Base-by-base conservation (phyloP, 78 protist genomes). In the Acrasis kona region DNA sequence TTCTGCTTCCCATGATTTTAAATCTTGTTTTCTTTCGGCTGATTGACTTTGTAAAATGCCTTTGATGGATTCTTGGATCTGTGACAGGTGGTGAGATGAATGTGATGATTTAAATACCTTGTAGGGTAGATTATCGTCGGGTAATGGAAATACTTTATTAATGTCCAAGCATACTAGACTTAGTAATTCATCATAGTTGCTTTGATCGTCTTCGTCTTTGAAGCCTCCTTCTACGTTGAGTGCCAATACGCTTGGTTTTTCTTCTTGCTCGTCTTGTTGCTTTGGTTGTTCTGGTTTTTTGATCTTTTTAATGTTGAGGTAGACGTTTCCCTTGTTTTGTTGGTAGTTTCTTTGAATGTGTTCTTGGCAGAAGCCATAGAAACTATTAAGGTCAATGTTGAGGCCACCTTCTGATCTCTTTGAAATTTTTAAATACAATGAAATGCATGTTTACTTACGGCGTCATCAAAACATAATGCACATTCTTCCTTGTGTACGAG, bases 401-500 rank as follows among this genome's bases (percentile, higher is more conserved):
- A 91, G 75, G 10, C 96, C 96, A 19, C 65, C 83, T 40, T 65
- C 40, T 31, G 6, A 40, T 41, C 81, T 88, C 87, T 86, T 65
- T 35, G 5, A 5, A 3, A 68, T 28, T 9, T 8, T 29, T 39
- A 50, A 41, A 5, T 38, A 70, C 79, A 28, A 8, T 27, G 65
- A 66, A 5, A 71, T 2, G 3, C 5, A 29, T 1, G 9, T 2
- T 12, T 38, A 74, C n/a, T 32, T 67, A 81, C 83, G 3, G 67
- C 57, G 35, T 82, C 78, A 39, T 92, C 86, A 61, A 87, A 87
- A 41, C 81, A 68, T 78, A 64, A 77, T 19, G 74, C 30, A 77
- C 94, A 90, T 64, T 90, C 92, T 41, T 84, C 90, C 72, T 90
- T 90, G 86, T 80, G 66, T 30, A 88, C 34, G 7, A 7, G 74